A percentile compares a stretch with the other conserved stretches of the same genome.
Evolutionary conservation across 2,329 filamentous ascomycete species (phyloP).

Genomic region (Moelleriella libera): DNA sequence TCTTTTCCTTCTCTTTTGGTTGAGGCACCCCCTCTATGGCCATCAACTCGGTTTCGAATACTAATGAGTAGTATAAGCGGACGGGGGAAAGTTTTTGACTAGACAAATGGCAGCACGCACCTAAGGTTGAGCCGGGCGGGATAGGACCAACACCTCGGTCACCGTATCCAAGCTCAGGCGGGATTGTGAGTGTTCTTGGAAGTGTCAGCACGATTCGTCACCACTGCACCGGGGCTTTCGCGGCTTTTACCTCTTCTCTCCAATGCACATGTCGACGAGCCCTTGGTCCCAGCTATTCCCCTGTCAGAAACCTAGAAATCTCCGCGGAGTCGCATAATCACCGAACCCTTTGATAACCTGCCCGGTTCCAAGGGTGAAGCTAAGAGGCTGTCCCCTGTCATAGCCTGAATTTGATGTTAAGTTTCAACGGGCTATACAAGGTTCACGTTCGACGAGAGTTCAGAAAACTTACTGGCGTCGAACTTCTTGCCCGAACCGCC

Average conservation of each 20-base stretch:
- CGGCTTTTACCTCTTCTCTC: conserved; percentile 57
- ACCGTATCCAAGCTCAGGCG: conserved; percentile 77
- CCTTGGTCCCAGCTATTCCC: conserved; percentile 69
- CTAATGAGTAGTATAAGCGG: conserved; percentile 20
- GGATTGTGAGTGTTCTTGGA: conserved; percentile 65
- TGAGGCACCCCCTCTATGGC: conserved; percentile 58
- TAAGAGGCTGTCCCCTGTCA: conserved; percentile 61
- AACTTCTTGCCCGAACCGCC: conserved; percentile 62
- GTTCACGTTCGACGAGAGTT: background rate
- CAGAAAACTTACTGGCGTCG: conserved; percentile 46
- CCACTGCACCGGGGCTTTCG: background rate
- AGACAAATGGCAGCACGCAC: conserved; percentile 28
- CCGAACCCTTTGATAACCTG: conserved; percentile 78
- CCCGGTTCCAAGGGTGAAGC: conserved; percentile 65
- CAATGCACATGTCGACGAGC: conserved; percentile 85
- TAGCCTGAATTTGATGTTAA: conserved; percentile 34
- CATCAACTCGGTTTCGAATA: conserved; percentile 87
- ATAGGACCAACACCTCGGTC: conserved; percentile 66
- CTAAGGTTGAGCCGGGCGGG: conserved; percentile 63
- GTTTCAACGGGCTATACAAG: background rate
- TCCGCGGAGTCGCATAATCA: background rate
- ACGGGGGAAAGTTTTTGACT: background rate
- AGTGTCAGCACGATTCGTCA: conserved; percentile 2
- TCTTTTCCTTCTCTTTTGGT: conserved; percentile 4
- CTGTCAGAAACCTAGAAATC: conserved; percentile 6